Evolutionary conservation across 371 early-diverging fungal genomes (phyloP), one percentile per base, ranked within the genome.

Genomic region (Circinella umbellata): DNA sequence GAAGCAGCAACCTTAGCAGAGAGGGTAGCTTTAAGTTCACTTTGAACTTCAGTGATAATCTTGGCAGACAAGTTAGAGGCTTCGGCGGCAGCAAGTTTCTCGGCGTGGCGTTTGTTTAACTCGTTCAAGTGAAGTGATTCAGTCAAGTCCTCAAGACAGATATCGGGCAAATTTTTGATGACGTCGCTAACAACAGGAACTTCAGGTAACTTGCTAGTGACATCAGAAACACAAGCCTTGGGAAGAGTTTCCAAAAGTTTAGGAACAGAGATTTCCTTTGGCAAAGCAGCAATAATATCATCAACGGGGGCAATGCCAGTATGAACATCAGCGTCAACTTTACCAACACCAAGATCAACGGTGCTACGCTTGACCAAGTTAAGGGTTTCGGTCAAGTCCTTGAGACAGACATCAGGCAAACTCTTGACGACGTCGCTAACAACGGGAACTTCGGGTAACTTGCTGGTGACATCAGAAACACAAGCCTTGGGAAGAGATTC

Each of bases 1-100:
- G 61, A 65, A 34, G 67, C 74, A 69, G 72, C 64, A 27, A 77
- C 57, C 18, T 74, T 63, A 34, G 59, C 70, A 61, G 68, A 49
- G 38, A 77, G 49, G 11, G 46, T 60, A 51, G 66, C 68, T 34
- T 53, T 64, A 13, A 68, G 63, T 34, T 72, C 55, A 4, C 60
- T 46, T 39, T 67, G 59, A 27, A 67, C 35, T 51, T 59, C 47
- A 61, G 67, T 47, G n/a, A 46, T 35, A 48, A 61, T 39, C 35
- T 67, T 60, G 60, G 61, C 67, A 27, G 67, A 46, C 14, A 67
- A 37, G 36, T 53, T 20, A 38, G 49, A 18, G 0, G 47, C 65
- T 4, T 49, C 47, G 14, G 17, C 35, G 37, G 54, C 35, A 35
- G 47, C 35, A 11, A 64, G 27, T 46, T 49, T 15, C 3, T 51